Percentiles rank a stretch among this genome's conserved stretches.
Evolutionary conservation across 768 basidiomycete genomes (phyloP).

Genomic region (Tylopilus vinaceipallidus): DNA sequence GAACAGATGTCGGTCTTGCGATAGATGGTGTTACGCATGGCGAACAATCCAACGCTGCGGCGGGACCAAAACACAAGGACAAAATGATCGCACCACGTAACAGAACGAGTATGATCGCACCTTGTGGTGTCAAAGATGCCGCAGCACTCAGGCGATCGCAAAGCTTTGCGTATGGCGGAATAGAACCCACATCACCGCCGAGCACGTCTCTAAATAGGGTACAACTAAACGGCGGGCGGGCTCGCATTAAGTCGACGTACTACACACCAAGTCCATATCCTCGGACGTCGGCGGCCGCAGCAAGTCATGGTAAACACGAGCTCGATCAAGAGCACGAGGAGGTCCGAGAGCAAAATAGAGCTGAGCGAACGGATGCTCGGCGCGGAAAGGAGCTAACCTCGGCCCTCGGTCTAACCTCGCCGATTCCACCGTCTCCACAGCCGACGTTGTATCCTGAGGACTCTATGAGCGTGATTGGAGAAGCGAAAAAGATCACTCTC

Average conservation of each 20-base stretch:
- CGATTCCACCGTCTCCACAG: conserved; percentile 50
- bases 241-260: conserved; percentile 68
- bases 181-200: conserved; percentile 46
- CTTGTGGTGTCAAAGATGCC: conserved; percentile 18
- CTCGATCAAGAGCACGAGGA: conserved; percentile 33
- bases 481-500: conserved; percentile 28
- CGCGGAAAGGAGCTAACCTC: conserved; percentile 41
- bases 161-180: conserved; percentile 52
- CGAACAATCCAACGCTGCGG: conserved; percentile 37
- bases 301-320: conserved; percentile 33
- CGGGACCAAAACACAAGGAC: conserved; percentile 34
- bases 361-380: conserved; percentile 43
- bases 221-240: conserved; percentile 49
- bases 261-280: conserved; percentile 54
- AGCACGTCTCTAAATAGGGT: conserved; percentile 21
- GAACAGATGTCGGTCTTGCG: conserved; percentile 33
- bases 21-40: conserved; percentile 41
- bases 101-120: conserved; percentile 25
- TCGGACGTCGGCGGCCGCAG: conserved; percentile 48
- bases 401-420: conserved; percentile 37
- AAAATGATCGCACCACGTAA: conserved; percentile 21
- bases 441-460: conserved; percentile 72
- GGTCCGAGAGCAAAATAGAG: conserved; percentile 24
- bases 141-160: conserved; percentile 30
- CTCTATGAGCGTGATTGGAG: conserved; percentile 59